Percentiles rank a stretch among this genome's conserved stretches.
phyloP scores from a whole-genome alignment of 805 yeast genomes.

The Lipomyces yamanashiensis region DNA sequence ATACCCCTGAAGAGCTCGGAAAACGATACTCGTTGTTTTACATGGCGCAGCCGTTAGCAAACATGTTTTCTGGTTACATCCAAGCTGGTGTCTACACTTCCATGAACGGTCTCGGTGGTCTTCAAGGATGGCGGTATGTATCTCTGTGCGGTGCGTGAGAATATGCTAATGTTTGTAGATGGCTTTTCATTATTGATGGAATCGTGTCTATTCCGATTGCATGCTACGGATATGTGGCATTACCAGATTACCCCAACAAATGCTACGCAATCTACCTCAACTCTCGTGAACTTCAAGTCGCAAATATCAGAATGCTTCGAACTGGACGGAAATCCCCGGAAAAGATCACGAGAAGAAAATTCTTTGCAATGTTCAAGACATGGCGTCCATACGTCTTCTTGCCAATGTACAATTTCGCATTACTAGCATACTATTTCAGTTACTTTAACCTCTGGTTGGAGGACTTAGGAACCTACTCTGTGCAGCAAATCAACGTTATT shows the following conservation, averaged over 20 bases:
- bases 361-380: conserved; percentile 8
- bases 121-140: conserved; percentile 62
- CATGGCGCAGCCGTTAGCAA: conserved; percentile 23
- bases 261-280: conserved; percentile 22
- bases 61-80: conserved; percentile 46
- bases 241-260: conserved; percentile 56
- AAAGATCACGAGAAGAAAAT: conserved; percentile 18
- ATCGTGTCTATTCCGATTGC: conserved; percentile 53
- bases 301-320: conserved; percentile 15
- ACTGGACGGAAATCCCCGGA: conserved; percentile 22
- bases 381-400: conserved; percentile 25
- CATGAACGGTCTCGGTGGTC: conserved; percentile 58
- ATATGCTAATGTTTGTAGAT: conserved; percentile 1
- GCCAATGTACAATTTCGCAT: conserved; percentile 20
- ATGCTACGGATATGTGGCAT: conserved; percentile 47
- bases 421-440: conserved; percentile 13
- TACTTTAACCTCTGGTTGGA: conserved; percentile 42
- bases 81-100: conserved; percentile 55
- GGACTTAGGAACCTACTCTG: conserved; percentile 38
- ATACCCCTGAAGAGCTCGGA: conserved; percentile 29
- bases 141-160: neutral
- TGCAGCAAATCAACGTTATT: conserved; percentile 42
- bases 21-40: conserved; percentile 22
- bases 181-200: conserved; percentile 41
- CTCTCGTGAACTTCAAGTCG: conserved; percentile 17